These are phyloP conservation scores for Avena sativa DNA, from an alignment of 176 grass and related monocot species.

Conservation along the genomic window DNA sequence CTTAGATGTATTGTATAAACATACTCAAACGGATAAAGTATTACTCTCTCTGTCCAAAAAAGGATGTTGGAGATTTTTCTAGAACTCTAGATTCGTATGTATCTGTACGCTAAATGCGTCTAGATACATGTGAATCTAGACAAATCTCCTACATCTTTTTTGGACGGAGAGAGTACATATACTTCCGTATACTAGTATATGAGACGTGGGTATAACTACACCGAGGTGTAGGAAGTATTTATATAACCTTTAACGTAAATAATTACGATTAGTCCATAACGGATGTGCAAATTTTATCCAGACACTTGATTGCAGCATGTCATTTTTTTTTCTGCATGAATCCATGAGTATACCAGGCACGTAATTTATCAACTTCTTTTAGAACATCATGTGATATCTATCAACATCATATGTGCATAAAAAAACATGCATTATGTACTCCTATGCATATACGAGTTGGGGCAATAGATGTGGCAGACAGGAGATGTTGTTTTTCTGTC, in stretches of 20 bases:
- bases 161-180: too few relatives aligned
- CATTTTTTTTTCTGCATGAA: slow-evolving; percentile 9
- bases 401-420: slow-evolving; percentile 16
- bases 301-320: neutral
- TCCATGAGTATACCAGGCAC: slow-evolving; percentile 12
- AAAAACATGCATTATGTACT: slow-evolving; percentile 5
- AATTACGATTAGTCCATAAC: neutral
- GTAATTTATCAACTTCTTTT: slow-evolving; percentile 9
- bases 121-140: too few relatives aligned
- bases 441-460: slow-evolving; percentile 9
- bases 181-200: too few relatives aligned
- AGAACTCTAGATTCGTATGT: too few relatives aligned
- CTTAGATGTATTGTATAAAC: too few relatives aligned
- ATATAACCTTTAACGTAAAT: neutral
- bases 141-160: too few relatives aligned
- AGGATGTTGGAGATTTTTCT: too few relatives aligned
- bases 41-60: too few relatives aligned
- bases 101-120: too few relatives aligned
- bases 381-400: slow-evolving; percentile 18
- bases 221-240: too few relatives aligned
- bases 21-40: too few relatives aligned
- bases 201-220: too few relatives aligned
- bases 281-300: neutral
- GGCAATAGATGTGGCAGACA: neutral
- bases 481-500: neutral